Evolutionary conservation across 495 filamentous ascomycete species (phyloP).

Genomic region (Opeltia flavorubescens): DNA sequence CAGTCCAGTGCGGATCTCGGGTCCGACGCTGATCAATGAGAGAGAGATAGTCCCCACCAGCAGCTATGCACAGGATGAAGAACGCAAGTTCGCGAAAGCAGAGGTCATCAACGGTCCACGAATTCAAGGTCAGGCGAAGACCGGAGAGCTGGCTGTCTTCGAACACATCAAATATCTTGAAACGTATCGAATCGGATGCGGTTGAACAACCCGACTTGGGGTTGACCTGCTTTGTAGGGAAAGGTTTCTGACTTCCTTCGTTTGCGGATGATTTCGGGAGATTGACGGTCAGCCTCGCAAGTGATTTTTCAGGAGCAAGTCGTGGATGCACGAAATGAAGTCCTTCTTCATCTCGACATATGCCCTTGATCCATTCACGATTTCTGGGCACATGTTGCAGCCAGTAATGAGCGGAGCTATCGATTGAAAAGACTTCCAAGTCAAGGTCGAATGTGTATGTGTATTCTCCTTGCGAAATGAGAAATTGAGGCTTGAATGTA

Average conservation of each 20-base stretch:
- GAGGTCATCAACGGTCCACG: conserved; percentile 6
- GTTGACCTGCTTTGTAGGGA: background rate
- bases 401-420: conserved; percentile 10
- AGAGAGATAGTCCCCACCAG: conserved; percentile 3
- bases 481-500: background rate
- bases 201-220: background rate
- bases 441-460: conserved; percentile 13
- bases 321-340: background rate
- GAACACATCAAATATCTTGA: background rate
- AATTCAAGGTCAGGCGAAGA: background rate
- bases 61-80: conserved; percentile 9
- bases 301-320: conserved; percentile 2
- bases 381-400: conserved; percentile 6
- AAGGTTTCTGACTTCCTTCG: background rate
- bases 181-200: background rate
- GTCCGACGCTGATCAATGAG: background rate
- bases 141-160: background rate
- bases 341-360: background rate
- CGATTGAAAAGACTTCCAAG: conserved; percentile 10
- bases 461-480: background rate
- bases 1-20: background rate
- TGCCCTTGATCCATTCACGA: conserved; percentile 3
- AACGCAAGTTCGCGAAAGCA: conserved; percentile 10
- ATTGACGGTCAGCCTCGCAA: background rate
- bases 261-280: background rate